Evolutionary conservation across 306 rosid species (phyloP).

Genomic region (Fagus sylvatica): DNA sequence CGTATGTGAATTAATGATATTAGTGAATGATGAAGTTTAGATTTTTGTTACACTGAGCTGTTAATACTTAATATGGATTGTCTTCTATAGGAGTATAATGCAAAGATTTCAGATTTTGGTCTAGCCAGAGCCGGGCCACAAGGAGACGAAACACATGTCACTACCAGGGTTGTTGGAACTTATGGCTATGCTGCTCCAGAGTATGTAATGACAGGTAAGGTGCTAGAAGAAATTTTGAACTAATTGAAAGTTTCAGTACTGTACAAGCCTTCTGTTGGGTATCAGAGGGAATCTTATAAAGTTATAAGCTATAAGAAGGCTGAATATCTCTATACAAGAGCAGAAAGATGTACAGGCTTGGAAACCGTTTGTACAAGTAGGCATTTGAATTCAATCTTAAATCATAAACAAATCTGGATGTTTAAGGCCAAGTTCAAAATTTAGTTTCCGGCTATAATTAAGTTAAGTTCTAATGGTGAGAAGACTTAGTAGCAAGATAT

Average conservation of each 20-base stretch:
- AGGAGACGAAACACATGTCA: slow-evolving; percentile 97
- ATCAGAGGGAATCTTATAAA: slow-evolving; percentile 4
- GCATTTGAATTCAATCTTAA: not conserved
- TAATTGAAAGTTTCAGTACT: slow-evolving; percentile 7
- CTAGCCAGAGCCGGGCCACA: slow-evolving; percentile 97
- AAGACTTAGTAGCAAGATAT: not conserved
- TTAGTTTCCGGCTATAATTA: not conserved
- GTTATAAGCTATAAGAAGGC: slow-evolving; percentile 1
- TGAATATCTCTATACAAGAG: slow-evolving; percentile 15
- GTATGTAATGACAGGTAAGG: slow-evolving; percentile 93
- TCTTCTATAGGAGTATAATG: slow-evolving; percentile 74
- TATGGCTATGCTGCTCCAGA: slow-evolving; percentile 98
- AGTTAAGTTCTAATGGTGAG: not conserved
- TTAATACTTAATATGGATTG: slow-evolving; percentile 24
- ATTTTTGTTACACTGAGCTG: not conserved
- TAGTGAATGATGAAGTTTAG: not conserved
- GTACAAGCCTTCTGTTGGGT: not conserved
- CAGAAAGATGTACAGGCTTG: slow-evolving; percentile 15
- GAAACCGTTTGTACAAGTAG: slow-evolving; percentile 6
- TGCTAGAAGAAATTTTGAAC: slow-evolving; percentile 19
- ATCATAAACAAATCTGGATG: slow-evolving; percentile 5
- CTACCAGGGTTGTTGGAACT: slow-evolving; percentile 95
- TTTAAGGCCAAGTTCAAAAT: slow-evolving; percentile 2
- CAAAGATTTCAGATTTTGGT: slow-evolving; percentile 99
- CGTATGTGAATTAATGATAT: not conserved